Evolutionary conservation across 768 basidiomycete genomes (phyloP).

Genomic region (Leccinellum luteum): DNA sequence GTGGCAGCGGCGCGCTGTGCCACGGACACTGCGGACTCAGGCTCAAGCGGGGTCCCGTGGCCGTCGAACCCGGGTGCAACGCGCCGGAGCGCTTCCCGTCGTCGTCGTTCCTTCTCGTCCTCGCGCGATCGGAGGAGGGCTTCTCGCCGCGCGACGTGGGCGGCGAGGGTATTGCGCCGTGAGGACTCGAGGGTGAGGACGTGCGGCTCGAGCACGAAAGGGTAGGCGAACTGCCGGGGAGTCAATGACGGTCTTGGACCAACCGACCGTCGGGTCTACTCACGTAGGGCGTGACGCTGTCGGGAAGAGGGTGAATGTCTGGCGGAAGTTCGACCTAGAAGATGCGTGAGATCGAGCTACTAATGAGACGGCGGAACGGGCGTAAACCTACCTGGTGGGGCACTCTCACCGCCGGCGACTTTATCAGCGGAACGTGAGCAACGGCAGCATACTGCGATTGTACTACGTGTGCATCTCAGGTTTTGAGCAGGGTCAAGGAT

Average conservation of each 20-base stretch:
- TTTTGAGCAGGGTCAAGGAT: background rate
- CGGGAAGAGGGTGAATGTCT: constrained; percentile 93
- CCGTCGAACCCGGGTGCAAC: constrained; percentile 89
- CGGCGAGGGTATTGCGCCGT: constrained; percentile 61
- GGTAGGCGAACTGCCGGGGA: constrained; percentile 84
- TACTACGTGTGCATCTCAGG: constrained; percentile 5
- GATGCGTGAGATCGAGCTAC: background rate
- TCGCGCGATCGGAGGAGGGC: constrained; percentile 68
- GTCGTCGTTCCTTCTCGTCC: constrained; percentile 69
- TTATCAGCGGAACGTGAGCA: constrained; percentile 79
- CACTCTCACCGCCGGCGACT: constrained; percentile 86
- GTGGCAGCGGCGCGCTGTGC: constrained; percentile 2
- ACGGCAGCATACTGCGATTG: constrained; percentile 78
- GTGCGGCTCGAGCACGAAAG: constrained; percentile 90
- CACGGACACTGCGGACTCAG: constrained; percentile 15
- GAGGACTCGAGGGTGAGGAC: constrained; percentile 73
- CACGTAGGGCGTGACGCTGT: constrained; percentile 87
- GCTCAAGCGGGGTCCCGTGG: constrained; percentile 47
- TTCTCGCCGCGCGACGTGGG: constrained; percentile 65
- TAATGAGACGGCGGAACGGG: background rate
- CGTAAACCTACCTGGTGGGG: constrained; percentile 63
- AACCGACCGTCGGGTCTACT: constrained; percentile 17
- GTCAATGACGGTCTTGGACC: background rate
- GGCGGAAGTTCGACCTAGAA: constrained; percentile 80
- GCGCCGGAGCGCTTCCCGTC: constrained; percentile 62